phyloP scores from a whole-genome alignment of 305 asterid genomes.

The Euphrasia arctica region DNA sequence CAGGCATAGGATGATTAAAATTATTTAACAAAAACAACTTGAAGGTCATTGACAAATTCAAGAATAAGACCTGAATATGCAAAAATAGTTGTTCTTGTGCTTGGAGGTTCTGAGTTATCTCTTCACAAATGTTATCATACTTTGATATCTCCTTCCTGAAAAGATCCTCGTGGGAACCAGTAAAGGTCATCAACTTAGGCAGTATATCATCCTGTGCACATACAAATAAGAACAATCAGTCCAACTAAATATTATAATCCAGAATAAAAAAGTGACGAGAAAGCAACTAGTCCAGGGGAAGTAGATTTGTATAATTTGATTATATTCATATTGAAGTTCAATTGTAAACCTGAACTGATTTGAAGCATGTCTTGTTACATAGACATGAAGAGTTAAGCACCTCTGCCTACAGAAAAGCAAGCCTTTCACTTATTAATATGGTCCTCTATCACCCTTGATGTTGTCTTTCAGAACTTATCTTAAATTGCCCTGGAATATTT shows the following conservation, averaged over 20 bases:
- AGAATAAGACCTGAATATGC: constrained; percentile 76
- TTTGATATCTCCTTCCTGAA: constrained; percentile 89
- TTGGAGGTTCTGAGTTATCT: constrained; percentile 73
- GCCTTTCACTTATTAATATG: constrained; percentile 1
- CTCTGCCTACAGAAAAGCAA: constrained; percentile 9
- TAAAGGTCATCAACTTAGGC: constrained; percentile 87
- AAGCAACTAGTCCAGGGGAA: constrained; percentile 13
- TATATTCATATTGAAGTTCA: constrained; percentile 11
- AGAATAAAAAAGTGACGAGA: not conserved
- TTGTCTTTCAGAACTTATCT: constrained; percentile 1
- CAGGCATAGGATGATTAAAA: not conserved
- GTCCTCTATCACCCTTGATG: constrained; percentile 3
- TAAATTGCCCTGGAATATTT: not conserved
- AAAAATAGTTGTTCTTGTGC: constrained; percentile 80
- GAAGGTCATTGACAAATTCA: constrained; percentile 7
- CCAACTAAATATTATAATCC: constrained; percentile 6
- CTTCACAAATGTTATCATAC: constrained; percentile 78
- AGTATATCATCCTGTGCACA: constrained; percentile 81
- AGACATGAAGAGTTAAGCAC: constrained; percentile 1
- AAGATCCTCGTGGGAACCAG: constrained; percentile 94
- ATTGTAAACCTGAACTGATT: constrained; percentile 15
- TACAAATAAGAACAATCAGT: constrained; percentile 29
- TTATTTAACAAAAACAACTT: constrained; percentile 12
- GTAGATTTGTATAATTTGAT: constrained; percentile 3
- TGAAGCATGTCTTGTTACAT: constrained; percentile 10